phyloP scores from a whole-genome alignment of 371 early-diverging fungal species.

The Lichtheimia ornata region DNA sequence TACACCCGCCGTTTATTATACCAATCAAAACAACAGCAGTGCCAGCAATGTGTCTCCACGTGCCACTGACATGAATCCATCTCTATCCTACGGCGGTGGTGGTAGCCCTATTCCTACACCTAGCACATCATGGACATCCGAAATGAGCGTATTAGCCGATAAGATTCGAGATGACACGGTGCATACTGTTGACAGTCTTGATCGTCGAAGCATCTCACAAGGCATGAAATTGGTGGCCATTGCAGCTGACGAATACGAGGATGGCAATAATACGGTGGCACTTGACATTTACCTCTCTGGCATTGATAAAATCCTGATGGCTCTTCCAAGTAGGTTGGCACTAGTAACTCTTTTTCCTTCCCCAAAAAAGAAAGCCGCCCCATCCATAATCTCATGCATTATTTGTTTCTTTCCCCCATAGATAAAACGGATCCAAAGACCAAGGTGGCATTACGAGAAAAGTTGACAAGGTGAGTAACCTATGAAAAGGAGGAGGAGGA shows the following conservation, averaged over 20 bases:
- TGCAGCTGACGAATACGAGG: slow-evolving; percentile 58
- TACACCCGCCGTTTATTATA: slow-evolving; percentile 17
- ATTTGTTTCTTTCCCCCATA: slow-evolving; percentile 6
- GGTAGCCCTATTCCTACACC: slow-evolving; percentile 27
- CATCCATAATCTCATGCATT: too few relatives aligned
- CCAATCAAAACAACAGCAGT: slow-evolving; percentile 8
- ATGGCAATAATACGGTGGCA: slow-evolving; percentile 49
- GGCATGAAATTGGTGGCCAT: slow-evolving; percentile 58
- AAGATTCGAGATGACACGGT: slow-evolving; percentile 34
- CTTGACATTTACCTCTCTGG: slow-evolving; percentile 57
- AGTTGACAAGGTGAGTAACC: slow-evolving; percentile 18
- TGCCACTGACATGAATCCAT: slow-evolving; percentile 6
- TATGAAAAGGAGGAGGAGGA: too few relatives aligned
- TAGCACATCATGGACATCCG: slow-evolving; percentile 41
- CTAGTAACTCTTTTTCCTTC: too few relatives aligned
- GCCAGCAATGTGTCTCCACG: slow-evolving; percentile 15
- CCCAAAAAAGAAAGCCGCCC: too few relatives aligned
- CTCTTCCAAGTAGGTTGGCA: slow-evolving; percentile 48
- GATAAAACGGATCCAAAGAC: slow-evolving; percentile 31
- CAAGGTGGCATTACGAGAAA: slow-evolving; percentile 24
- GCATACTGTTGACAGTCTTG: slow-evolving; percentile 9
- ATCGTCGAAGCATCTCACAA: slow-evolving; percentile 22
- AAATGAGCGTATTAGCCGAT: slow-evolving; percentile 39
- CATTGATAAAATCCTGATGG: slow-evolving; percentile 52
- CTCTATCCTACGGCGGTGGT: not conserved